These are phyloP conservation scores for Metroxylon sagu DNA, from an alignment of 176 grass and related monocot genomes.

Conservation along the genomic window DNA sequence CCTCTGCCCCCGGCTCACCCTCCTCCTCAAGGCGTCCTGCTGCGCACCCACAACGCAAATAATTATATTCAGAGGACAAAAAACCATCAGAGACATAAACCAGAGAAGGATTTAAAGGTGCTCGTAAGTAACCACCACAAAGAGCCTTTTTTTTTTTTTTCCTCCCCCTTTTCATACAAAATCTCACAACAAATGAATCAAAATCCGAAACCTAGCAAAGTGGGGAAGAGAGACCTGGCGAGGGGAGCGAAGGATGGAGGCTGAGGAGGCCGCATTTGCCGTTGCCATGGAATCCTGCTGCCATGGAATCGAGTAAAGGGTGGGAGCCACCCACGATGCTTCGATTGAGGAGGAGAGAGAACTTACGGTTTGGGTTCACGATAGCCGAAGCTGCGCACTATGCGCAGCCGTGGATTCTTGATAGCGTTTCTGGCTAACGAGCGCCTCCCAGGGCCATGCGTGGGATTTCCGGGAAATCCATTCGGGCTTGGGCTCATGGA, in stretches of 20 bases:
- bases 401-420: no score
- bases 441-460: neutral
- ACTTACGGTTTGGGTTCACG: slow-evolving; percentile 11
- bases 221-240: no score
- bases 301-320: slow-evolving; percentile 11
- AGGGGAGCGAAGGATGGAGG: slow-evolving; percentile 31
- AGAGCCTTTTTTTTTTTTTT: no score
- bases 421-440: no score
- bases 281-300: slow-evolving; percentile 27
- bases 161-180: no score
- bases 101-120: no score
- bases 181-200: neutral
- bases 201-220: neutral
- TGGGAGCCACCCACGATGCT: neutral
- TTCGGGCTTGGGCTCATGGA: no score
- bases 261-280: slow-evolving; percentile 45
- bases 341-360: neutral
- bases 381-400: neutral
- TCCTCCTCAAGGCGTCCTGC: slow-evolving; percentile 25
- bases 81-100: neutral
- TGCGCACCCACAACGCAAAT: neutral
- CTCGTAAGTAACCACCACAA: no score
- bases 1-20: slow-evolving; percentile 16
- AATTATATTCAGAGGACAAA: neutral
- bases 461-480: no score